Percentiles rank a stretch among this genome's conserved stretches.
These are phyloP conservation scores for Phytophthora meadii DNA, from an alignment of 352 stramenopile species.

Conservation along the genomic window DNA sequence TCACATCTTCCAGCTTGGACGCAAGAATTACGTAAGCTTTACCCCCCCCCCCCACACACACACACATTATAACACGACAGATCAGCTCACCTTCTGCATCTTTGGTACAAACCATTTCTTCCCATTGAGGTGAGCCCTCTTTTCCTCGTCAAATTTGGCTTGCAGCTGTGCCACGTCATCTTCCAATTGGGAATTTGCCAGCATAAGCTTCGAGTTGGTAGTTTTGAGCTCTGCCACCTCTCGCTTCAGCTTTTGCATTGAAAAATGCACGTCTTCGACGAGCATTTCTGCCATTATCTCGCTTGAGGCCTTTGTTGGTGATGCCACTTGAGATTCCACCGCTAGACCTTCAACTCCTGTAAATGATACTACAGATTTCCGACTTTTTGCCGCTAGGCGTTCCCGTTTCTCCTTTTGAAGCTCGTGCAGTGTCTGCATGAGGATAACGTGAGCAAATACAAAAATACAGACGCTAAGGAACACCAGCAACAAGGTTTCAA, in stretches of 20 bases:
- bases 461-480: constrained; percentile 27
- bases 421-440: constrained; percentile 56
- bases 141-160: constrained; percentile 73
- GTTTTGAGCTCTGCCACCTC: constrained; percentile 70
- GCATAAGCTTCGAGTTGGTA: constrained; percentile 60
- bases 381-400: constrained; percentile 39
- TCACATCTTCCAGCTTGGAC: constrained; percentile 65
- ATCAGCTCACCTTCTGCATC: constrained; percentile 59
- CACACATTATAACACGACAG: background rate
- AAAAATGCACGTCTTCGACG: constrained; percentile 70
- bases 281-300: constrained; percentile 15
- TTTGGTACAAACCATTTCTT: constrained; percentile 76
- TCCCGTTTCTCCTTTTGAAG: constrained; percentile 63
- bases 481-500: background rate
- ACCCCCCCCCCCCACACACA: background rate
- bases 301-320: constrained; percentile 6
- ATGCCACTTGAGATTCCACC: constrained; percentile 15
- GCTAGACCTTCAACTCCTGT: constrained; percentile 10
- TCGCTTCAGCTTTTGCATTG: constrained; percentile 78
- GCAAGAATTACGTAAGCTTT: background rate
- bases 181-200: constrained; percentile 79
- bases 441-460: constrained; percentile 47
- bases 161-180: constrained; percentile 75
- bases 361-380: constrained; percentile 23
- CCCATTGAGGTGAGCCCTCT: constrained; percentile 66